Evolutionary conservation across 306 rosid genomes (phyloP).

Genomic region (Erythrophleum fordii): DNA sequence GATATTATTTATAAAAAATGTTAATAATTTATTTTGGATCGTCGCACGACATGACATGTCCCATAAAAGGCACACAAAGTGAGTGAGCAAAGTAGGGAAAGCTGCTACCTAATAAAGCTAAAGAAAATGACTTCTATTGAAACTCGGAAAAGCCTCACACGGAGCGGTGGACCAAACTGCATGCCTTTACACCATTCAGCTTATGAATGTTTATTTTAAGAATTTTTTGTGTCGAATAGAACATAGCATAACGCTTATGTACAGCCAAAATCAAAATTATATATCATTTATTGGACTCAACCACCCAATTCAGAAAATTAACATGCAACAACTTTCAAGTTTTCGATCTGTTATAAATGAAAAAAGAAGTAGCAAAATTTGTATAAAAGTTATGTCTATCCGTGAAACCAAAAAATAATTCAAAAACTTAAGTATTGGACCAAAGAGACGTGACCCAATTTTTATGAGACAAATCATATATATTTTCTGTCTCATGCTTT

Average conservation of each 20-base stretch:
- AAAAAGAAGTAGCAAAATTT: not conserved
- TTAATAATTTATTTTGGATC: not conserved
- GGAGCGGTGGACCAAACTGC: not conserved
- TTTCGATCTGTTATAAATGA: not conserved
- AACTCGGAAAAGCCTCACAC: not conserved
- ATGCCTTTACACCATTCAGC: not conserved
- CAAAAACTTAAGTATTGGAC: too few relatives aligned
- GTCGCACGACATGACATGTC: not conserved
- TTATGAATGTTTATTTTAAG: not conserved
- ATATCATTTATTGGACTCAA: not conserved
- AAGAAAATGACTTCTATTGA: conserved; percentile 20
- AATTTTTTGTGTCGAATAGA: not conserved
- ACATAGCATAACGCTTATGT: not conserved
- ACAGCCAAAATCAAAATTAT: too few relatives aligned
- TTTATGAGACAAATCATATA: not conserved
- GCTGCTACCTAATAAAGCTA: conserved; percentile 24
- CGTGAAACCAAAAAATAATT: not conserved
- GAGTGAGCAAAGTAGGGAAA: not conserved
- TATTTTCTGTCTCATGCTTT: conserved; percentile 23
- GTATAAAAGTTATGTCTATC: not conserved
- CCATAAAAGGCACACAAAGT: conserved; percentile 10
- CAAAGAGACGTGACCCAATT: not conserved
- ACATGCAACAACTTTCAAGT: not conserved
- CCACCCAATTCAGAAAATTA: not conserved
- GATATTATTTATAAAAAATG: not conserved